Evolutionary conservation across 2,329 filamentous ascomycete genomes (phyloP), one percentile per base, ranked within the genome.

Genomic region (Ascomycota sp.): DNA sequence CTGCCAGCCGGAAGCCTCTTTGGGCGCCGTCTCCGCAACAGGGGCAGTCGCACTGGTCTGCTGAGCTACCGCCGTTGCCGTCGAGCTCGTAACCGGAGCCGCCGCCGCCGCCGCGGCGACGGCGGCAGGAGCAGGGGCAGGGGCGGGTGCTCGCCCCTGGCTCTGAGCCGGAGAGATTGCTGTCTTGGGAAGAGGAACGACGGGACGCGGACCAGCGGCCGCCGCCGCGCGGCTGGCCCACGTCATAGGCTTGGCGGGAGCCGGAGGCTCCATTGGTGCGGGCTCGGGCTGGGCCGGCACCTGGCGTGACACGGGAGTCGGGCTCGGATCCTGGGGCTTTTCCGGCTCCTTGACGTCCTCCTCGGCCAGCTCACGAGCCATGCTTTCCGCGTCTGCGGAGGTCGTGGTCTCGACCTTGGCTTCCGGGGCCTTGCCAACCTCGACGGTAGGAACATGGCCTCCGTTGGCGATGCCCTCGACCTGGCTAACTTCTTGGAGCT

Each of bases 141-240:
- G 49, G 47, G 66, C 53, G 36, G 68, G 56, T 36, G 65, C 59
- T 43, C 67, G 65, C 37, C 62, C 55, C 41, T 72, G 50, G 32
- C 33, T 42, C 31, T 57, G 41, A 27, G 66, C 56, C 28, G 66
- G 58, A 39, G 65, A 55, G 13, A 64, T 61, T 32, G 64, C 62
- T 34, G 68, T 61, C 59, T 76, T 75, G 40, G 66, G 55, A 7
- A 68, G 50, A 30, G 66, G 61, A 32, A 67, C 62, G 16, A 65
- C 64, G 31, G 64, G 58, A 34, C 61, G 53, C 35, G 64, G 58
- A 31, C 68, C 56, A 12, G 65, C 63, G 35, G 72, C 66, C 32
- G 72, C 73, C 26, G 70, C 66, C 28, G 58, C 59, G 41, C 68
- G 72, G 56, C 68, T 80, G 25, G 80, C 80, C 80, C 80, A 86